Percentiles rank a stretch among this genome's conserved stretches.
These are phyloP conservation scores for Xylaria grammica DNA, from an alignment of 495 filamentous ascomycete species.

Conservation along the genomic window DNA sequence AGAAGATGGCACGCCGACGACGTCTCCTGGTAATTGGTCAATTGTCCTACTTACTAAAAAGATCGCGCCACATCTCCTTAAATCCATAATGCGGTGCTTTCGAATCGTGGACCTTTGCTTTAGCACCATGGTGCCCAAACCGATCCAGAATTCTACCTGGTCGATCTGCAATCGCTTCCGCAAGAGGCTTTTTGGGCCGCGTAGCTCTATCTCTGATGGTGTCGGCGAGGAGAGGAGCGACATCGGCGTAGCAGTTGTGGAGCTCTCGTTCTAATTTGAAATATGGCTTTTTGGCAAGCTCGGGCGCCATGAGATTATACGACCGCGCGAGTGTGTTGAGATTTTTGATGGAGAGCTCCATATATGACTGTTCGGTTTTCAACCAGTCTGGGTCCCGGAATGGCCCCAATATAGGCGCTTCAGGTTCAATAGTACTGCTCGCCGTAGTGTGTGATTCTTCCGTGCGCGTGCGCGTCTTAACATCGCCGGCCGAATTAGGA, in stretches of 20 bases:
- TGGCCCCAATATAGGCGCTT: slow-evolving; percentile 44
- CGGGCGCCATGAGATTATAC: slow-evolving; percentile 94
- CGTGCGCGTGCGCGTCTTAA: slow-evolving; percentile 47
- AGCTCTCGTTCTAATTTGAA: slow-evolving; percentile 85
- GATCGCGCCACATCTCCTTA: slow-evolving; percentile 84
- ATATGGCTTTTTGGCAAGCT: slow-evolving; percentile 92
- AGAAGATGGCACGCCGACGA: not conserved
- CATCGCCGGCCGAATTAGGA: slow-evolving; percentile 53
- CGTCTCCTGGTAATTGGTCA: slow-evolving; percentile 3
- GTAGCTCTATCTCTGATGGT: slow-evolving; percentile 74
- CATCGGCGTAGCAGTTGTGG: slow-evolving; percentile 77
- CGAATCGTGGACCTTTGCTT: slow-evolving; percentile 71
- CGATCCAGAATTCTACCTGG: slow-evolving; percentile 46
- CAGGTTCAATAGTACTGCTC: slow-evolving; percentile 23
- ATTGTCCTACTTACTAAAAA: slow-evolving; percentile 50
- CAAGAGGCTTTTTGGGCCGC: slow-evolving; percentile 49
- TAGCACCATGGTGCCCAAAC: slow-evolving; percentile 53
- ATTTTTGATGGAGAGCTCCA: slow-evolving; percentile 74
- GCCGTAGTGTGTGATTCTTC: slow-evolving; percentile 24
- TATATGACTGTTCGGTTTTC: slow-evolving; percentile 74
- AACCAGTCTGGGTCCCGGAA: slow-evolving; percentile 74
- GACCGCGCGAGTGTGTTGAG: slow-evolving; percentile 82
- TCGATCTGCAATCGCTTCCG: slow-evolving; percentile 34
- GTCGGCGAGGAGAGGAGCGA: slow-evolving; percentile 74
- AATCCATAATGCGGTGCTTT: slow-evolving; percentile 79